Evolutionary conservation across 352 stramenopile species (phyloP), one percentile per base, ranked within the genome.

Genomic region (Phytophthora idaei): DNA sequence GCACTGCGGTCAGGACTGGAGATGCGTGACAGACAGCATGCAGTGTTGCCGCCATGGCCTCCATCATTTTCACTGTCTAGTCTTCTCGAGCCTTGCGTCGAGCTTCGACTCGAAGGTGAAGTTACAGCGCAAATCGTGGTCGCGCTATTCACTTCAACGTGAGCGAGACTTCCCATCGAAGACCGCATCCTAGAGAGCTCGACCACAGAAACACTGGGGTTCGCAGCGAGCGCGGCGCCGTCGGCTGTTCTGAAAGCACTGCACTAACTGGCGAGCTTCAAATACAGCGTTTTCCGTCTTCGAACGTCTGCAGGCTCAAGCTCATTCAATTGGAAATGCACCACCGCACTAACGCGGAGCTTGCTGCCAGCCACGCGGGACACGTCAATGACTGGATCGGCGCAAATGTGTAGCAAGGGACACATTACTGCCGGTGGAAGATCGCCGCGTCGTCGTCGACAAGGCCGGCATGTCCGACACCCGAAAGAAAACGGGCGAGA

Each of bases 171-270:
- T n/a, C 64, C 64, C 64, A 73, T 65, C 52, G 59, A 34, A 53
- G 25, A 17, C 34, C 11, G 37, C 34, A 65, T 73, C 65, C 59
- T 39, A 62, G 64, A 67, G 64, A 72, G 45, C 52, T 68, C 51
- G 39, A 70, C 45, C 31, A 56, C 25, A 60, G 50, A 67, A 71
- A 64, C 53, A 60, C 14, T 29, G 9, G 21, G 48, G 25, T 45
- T 62, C 21, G 51, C 39, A 42, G 51, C 58, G 31, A 56, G 57
- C 36, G 59, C 64, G 34, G 47, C 27, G 21, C 7, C 15, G n/a
- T 59, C 64, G 53, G 59, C 59, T 73, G 65, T 69, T 73, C 29
- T 15, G 14, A n/a, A 17, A 10, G 52, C 47, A 53, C 5, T 14
- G 41, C 41, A 61, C 45, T 49, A 55, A 46, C 44, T 25, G 56